Evolutionary conservation across 2,329 filamentous ascomycete species (phyloP), one percentile per base, ranked within the genome.

Genomic region (Orbilia oligospora): DNA sequence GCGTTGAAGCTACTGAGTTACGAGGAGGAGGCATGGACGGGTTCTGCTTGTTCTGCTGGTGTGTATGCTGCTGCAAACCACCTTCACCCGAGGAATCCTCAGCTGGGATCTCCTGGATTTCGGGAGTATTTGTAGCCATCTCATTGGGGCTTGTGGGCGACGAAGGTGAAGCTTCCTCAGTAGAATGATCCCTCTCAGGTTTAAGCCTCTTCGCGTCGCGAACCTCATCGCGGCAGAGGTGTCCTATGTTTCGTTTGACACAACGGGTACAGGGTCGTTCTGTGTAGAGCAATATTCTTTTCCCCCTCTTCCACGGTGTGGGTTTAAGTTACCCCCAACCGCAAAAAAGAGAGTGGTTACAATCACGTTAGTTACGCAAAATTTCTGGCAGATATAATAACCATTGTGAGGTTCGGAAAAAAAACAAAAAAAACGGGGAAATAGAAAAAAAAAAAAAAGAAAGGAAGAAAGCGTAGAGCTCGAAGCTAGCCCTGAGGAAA

Each of bases 191-290:
- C 64, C 81, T 77, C 58, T 89, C 87, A 83, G 87, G 88, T 86
- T 95, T 97, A 82, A 89, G 86, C 85, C 94, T 95, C 86, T 96
- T 97, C 77, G 90, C 87, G 83, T 99, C 95, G 85, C 95, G 91
- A 81, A 94, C 95, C 86, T 98, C 96, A 86, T 99, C 96, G 87
- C 97, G 96, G 86, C 96, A 99, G 81, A 99, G 89, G 86, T 99
- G 96, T 83, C 95, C 96, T 85, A 99, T 99, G 86, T 97, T 97
- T 83, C 96, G 91, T 87, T 98, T 99, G 86, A 98, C 93, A 87
- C 96, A 99, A 86, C 96, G 90, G 83, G 93, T 95, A 89, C 96
- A 99, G 83, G 96, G 96, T 84, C 96, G 91, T 87, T 97, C 93
- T 82, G 71, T 75, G 81, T 80, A 81, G 71, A 80, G 79, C 76